A percentile compares a stretch with the other conserved stretches of the same genome.
These are phyloP conservation scores for Phytophthora constricta DNA, from an alignment of 352 stramenopile genomes.

Conservation along the genomic window DNA sequence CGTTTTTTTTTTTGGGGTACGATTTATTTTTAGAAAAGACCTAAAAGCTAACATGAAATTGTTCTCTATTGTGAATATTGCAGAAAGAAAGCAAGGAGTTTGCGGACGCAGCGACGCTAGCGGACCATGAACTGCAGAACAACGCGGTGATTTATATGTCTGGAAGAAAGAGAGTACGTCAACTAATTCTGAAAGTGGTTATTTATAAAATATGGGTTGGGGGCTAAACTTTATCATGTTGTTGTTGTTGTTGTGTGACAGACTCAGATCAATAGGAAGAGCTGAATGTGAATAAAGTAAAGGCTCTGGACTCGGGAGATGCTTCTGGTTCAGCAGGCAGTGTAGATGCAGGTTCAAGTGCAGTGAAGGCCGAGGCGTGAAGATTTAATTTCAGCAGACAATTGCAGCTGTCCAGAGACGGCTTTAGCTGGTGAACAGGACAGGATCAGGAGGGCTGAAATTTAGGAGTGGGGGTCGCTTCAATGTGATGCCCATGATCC, in stretches of 20 bases:
- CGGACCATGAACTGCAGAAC: constrained; percentile 86
- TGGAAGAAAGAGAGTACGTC: constrained; percentile 88
- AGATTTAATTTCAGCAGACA: too few species aligned
- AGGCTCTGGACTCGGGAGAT: constrained; percentile 44
- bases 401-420: too few species aligned
- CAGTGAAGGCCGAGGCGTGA: constrained; percentile 22
- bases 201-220: constrained; percentile 6
- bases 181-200: background rate
- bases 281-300: constrained; percentile 70
- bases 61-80: background rate
- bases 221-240: background rate
- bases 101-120: constrained; percentile 76
- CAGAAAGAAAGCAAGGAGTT: constrained; percentile 82
- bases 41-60: too few species aligned
- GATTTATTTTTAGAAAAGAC: constrained; percentile 1
- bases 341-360: constrained; percentile 17
- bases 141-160: constrained; percentile 87
- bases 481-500: too few species aligned
- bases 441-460: background rate
- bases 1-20: constrained; percentile 4
- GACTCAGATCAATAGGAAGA: constrained; percentile 85
- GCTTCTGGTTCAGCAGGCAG: constrained; percentile 7
- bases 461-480: background rate
- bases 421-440: background rate
- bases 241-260: constrained; percentile 28